A percentile compares a stretch with the other conserved stretches of the same genome.
Conservation (phyloP, 2,329 filamentous ascomycete species). For the Diaporthe longicolla region DNA sequence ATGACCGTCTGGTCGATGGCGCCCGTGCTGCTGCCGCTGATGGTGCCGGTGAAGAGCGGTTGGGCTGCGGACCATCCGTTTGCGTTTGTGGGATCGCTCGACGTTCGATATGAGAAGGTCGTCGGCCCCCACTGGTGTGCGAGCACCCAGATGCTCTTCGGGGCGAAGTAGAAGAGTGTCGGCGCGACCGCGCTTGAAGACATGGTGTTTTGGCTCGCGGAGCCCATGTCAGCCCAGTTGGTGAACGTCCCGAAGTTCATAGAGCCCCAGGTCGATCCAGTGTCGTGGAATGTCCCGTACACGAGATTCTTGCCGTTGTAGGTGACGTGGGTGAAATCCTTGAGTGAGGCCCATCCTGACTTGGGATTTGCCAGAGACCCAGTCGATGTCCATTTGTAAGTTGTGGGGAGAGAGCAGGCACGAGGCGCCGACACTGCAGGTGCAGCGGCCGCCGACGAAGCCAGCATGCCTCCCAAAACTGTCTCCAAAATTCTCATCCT, state of each 20-base stretch:
- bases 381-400: slow-evolving; percentile 69
- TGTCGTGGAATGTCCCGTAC: slow-evolving; percentile 67
- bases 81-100: slow-evolving; percentile 68
- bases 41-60: slow-evolving; percentile 69
- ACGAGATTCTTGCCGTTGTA: slow-evolving; percentile 74
- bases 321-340: slow-evolving; percentile 71
- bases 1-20: slow-evolving; percentile 76
- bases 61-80: slow-evolving; percentile 70
- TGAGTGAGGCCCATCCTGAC: slow-evolving; percentile 69
- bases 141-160: slow-evolving; percentile 74
- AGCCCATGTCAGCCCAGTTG: slow-evolving; percentile 66
- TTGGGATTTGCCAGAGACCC: slow-evolving; percentile 65
- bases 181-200: slow-evolving; percentile 66
- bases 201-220: slow-evolving; percentile 68
- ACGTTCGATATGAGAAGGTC: slow-evolving; percentile 72
- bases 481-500: slow-evolving; percentile 8
- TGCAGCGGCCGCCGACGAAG: background rate
- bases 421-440: background rate
- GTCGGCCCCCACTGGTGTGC: slow-evolving; percentile 75
- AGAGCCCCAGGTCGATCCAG: slow-evolving; percentile 64
- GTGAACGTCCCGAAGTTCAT: slow-evolving; percentile 70
- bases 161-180: slow-evolving; percentile 73
- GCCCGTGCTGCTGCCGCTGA: slow-evolving; percentile 65
- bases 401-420: slow-evolving; percentile 66
- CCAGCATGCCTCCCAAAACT: slow-evolving; percentile 10